Percentiles rank a stretch among this genome's conserved stretches.
These are phyloP conservation scores for Bryoerythrophyllum caledonicum DNA, from an alignment of 225 moss, liverwort and hornwort genomes.

Conservation along the genomic window DNA sequence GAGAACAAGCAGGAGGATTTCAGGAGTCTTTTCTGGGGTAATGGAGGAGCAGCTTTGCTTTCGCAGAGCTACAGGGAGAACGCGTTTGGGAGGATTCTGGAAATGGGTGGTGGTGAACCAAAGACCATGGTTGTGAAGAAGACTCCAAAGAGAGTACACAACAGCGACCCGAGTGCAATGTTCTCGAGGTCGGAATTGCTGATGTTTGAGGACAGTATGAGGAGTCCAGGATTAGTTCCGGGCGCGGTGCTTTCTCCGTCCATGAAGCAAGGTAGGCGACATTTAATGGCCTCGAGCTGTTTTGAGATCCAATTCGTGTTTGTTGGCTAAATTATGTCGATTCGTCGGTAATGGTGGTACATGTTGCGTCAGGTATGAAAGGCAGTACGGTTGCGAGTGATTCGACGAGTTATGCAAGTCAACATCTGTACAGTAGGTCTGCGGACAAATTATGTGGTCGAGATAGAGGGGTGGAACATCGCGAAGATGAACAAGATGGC, in stretches of 20 bases:
- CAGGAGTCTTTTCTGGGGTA: conserved; percentile 16
- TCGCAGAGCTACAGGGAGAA: conserved; percentile 29
- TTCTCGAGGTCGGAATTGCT: conserved; percentile 27
- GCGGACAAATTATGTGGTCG: not conserved
- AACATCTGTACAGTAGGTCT: conserved; percentile 11
- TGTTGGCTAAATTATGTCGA: not conserved
- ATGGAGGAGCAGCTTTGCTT: conserved; percentile 3
- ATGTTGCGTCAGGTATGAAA: conserved; percentile 20
- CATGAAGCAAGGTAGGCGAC: conserved; percentile 31
- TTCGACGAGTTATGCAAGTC: not conserved
- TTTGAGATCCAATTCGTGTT: not conserved
- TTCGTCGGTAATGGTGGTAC: not conserved
- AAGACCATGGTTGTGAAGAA: conserved; percentile 56
- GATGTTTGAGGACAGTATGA: conserved; percentile 34
- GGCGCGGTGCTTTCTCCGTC: conserved; percentile 18
- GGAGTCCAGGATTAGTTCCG: conserved; percentile 23
- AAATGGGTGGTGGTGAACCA: conserved; percentile 28
- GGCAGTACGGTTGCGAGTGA: conserved; percentile 10
- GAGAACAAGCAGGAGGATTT: conserved; percentile 31
- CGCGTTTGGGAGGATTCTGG: conserved; percentile 27
- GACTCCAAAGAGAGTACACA: conserved; percentile 56
- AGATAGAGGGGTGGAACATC: conserved; percentile 16
- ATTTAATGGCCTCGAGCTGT: not conserved
- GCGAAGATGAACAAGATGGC: not conserved
- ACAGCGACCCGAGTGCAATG: conserved; percentile 37